Percentiles rank a stretch among this genome's conserved stretches.
Evolutionary conservation across 805 yeast species (phyloP).

Genomic region (Saturnispora diversa): DNA sequence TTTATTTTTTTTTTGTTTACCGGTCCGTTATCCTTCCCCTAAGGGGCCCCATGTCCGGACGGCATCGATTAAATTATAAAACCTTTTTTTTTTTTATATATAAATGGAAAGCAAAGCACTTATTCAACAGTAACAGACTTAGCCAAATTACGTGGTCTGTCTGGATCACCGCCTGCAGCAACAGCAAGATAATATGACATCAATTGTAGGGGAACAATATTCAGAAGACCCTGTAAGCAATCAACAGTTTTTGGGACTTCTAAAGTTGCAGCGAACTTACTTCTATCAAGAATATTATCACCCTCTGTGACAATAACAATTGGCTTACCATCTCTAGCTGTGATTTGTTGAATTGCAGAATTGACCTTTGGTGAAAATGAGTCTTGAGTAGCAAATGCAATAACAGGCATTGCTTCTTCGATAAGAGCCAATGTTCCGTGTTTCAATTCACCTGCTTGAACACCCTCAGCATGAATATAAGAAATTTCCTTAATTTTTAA

Average conservation of each 20-base stretch:
- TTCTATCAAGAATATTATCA: slow-evolving; percentile 52
- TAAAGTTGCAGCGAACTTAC: slow-evolving; percentile 57
- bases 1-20: too few relatives aligned
- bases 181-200: slow-evolving; percentile 97
- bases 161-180: slow-evolving; percentile 91
- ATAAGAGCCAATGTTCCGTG: slow-evolving; percentile 97
- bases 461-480: slow-evolving; percentile 99
- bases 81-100: too few relatives aligned
- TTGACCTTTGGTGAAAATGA: slow-evolving; percentile 92
- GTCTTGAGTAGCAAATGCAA: slow-evolving; percentile 94
- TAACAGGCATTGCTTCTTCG: slow-evolving; percentile 87
- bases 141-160: slow-evolving; percentile 97
- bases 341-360: slow-evolving; percentile 93
- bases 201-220: slow-evolving; percentile 89
- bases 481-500: slow-evolving; percentile 96
- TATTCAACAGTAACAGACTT: slow-evolving; percentile 96
- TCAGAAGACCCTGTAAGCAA: slow-evolving; percentile 92
- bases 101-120: too few relatives aligned
- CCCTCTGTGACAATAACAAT: slow-evolving; percentile 83
- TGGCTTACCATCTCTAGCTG: slow-evolving; percentile 96
- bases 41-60: too few relatives aligned
- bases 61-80: too few relatives aligned
- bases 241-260: slow-evolving; percentile 95
- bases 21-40: too few relatives aligned
- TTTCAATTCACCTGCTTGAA: slow-evolving; percentile 96